These are phyloP conservation scores for Xylaria sp. DNA, from an alignment of 2,329 filamentous ascomycete species.

Conservation along the genomic window DNA sequence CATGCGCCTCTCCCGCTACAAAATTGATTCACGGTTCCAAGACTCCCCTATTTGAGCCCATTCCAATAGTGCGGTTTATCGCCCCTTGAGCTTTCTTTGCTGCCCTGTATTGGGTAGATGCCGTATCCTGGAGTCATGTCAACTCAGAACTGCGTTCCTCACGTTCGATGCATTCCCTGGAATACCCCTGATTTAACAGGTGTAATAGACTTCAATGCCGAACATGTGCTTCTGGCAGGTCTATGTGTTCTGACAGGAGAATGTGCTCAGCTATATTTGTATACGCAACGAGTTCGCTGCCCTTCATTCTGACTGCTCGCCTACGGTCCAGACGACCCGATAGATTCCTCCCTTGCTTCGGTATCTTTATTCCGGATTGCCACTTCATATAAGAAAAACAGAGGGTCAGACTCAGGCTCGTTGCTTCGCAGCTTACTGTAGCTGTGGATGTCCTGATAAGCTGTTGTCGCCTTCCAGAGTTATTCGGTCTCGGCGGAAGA, in stretches of 20 bases:
- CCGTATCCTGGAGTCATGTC: not conserved
- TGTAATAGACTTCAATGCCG: not conserved
- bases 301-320: too few relatives aligned
- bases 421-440: too few relatives aligned
- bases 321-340: too few relatives aligned
- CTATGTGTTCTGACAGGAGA: not conserved
- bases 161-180: conserved; percentile 5
- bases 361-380: too few relatives aligned
- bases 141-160: not conserved
- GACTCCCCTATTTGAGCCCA: conserved; percentile 6
- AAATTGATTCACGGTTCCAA: conserved; percentile 8
- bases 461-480: too few relatives aligned
- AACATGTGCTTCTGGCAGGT: not conserved
- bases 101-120: not conserved
- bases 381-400: too few relatives aligned
- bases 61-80: conserved; percentile 8
- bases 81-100: not conserved
- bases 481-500: too few relatives aligned
- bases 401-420: too few relatives aligned
- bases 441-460: too few relatives aligned
- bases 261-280: not conserved
- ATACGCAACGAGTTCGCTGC: not conserved
- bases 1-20: not conserved
- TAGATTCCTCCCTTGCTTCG: too few relatives aligned
- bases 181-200: not conserved